A percentile compares a stretch with the other conserved stretches of the same genome.
Evolutionary conservation across 139 green algal genomes (phyloP).

Genomic region (Chlorella sp.): DNA sequence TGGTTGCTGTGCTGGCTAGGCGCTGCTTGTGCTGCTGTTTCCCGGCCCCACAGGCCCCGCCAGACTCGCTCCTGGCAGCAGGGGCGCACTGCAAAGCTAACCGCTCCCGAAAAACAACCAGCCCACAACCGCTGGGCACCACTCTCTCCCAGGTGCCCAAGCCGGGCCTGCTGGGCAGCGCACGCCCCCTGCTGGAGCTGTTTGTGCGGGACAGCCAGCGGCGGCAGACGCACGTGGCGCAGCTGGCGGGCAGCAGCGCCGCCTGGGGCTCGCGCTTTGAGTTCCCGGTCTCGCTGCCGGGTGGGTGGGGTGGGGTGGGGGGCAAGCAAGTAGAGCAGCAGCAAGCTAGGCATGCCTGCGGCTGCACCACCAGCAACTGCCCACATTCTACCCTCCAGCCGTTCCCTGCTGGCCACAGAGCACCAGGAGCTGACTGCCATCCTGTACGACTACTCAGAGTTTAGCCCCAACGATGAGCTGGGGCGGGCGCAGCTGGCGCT

Average conservation of each 20-base stretch:
- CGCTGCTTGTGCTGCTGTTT: no score
- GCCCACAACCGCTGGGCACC: no score
- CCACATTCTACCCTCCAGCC: no score
- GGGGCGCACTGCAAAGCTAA: no score
- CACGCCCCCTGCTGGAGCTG: slow-evolving; percentile 7
- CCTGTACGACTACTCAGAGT: neutral
- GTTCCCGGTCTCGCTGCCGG: slow-evolving; percentile 3
- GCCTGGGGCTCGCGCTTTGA: slow-evolving; percentile 1
- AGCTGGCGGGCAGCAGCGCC: neutral
- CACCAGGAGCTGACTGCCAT: slow-evolving; percentile 9
- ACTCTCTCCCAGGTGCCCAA: neutral
- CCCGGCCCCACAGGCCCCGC: no score
- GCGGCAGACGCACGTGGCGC: neutral
- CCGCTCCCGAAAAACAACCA: no score
- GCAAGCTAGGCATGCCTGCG: no score
- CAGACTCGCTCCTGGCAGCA: no score
- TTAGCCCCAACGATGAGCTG: neutral
- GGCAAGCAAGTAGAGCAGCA: no score
- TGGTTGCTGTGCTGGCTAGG: no score
- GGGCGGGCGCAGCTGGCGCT: neutral
- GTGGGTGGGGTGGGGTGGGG: neutral
- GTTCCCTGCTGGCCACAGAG: neutral
- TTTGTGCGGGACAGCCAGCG: slow-evolving; percentile 16
- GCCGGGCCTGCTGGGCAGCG: neutral
- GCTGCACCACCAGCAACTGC: no score